phyloP scores from a whole-genome alignment of 306 rosid genomes.

The Dicorynia guianensis region DNA sequence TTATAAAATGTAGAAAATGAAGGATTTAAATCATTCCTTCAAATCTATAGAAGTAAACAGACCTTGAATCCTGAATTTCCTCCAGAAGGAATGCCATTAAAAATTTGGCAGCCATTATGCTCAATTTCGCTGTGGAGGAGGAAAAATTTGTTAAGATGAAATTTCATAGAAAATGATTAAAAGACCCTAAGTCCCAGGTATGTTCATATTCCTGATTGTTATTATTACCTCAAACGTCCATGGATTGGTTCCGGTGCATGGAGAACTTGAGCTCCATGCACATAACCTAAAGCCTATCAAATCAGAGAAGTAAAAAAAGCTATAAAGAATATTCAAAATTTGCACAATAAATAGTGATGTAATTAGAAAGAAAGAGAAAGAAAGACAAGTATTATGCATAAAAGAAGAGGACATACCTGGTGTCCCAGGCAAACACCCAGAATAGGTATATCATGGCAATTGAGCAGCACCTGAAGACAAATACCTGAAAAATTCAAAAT shows the following conservation, averaged over 20 bases:
- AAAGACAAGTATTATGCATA: conserved; percentile 8
- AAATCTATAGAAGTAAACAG: conserved; percentile 37
- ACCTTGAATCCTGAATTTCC: conserved; percentile 90
- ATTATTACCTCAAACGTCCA: conserved; percentile 91
- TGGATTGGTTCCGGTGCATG: conserved; percentile 95
- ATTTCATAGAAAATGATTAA: too few species aligned
- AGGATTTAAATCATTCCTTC: conserved; percentile 27
- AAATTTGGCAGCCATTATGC: conserved; percentile 81
- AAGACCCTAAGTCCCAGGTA: neutral
- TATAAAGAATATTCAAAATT: conserved; percentile 13
- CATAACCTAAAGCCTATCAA: conserved; percentile 89
- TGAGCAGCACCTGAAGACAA: conserved; percentile 79
- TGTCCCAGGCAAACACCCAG: conserved; percentile 98
- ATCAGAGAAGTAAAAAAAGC: conserved; percentile 38
- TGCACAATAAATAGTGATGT: conserved; percentile 2
- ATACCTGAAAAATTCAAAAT: conserved; percentile 69
- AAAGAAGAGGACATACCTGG: conserved; percentile 67
- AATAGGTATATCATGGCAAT: conserved; percentile 86
- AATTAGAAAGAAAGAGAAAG: neutral
- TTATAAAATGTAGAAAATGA: conserved; percentile 19
- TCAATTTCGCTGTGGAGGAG: conserved; percentile 77
- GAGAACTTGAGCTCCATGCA: conserved; percentile 90
- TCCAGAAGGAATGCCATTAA: conserved; percentile 87
- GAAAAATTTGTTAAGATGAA: conserved; percentile 14
- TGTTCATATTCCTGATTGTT: conserved; percentile 18